Evolutionary conservation across 495 filamentous ascomycete species (phyloP), one percentile per base, ranked within the genome.

Genomic region (Daldinia grandis): DNA sequence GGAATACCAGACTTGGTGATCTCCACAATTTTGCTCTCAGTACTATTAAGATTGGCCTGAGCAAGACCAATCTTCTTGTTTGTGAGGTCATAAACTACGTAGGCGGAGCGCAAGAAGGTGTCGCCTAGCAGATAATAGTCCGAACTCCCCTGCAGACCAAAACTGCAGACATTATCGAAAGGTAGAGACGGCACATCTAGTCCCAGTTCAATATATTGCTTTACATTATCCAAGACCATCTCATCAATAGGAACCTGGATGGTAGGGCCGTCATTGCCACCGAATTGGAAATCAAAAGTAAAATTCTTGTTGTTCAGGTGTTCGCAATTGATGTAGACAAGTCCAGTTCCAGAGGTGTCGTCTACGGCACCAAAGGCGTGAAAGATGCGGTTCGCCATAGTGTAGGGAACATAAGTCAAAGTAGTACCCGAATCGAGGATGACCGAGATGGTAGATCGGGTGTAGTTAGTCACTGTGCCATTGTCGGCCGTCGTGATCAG

Each of bases 91-190:
- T 95, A 98, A 0, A 98, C 95, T 28, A 98, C 92, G 74, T 98
- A 99, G 2, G 95, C 93, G 62, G 89, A 92, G 57, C 95, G 89
- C 17, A 99, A 82, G 81, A 98, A 99, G 1, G 93, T 97, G 78
- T 97, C 95, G 27, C 95, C 95, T 1, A 87, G 81, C 1, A 87
- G 76, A 37, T 80, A 78, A 47, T 64, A 69, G 42, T 69, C 73
- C 1, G 54, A 50, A 30, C 53, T 59, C 21, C 58, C 31, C 63
- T 84, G 79, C 57, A 84, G 74, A 44, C 82, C 82, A 54, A 85
- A 81, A 51, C 80, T 71, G 74, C 83, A 85, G 19, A 74, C 64
- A 44, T 75, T 56, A 38, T 76, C 44, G 65, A 77, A 79, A 28
- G 78, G 76, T 40, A 81, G 24, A 37, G 44, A 44, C 7, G 69